Base-by-base conservation (phyloP, 202 grass and related monocot species). In the Saccharum hybrid region DNA sequence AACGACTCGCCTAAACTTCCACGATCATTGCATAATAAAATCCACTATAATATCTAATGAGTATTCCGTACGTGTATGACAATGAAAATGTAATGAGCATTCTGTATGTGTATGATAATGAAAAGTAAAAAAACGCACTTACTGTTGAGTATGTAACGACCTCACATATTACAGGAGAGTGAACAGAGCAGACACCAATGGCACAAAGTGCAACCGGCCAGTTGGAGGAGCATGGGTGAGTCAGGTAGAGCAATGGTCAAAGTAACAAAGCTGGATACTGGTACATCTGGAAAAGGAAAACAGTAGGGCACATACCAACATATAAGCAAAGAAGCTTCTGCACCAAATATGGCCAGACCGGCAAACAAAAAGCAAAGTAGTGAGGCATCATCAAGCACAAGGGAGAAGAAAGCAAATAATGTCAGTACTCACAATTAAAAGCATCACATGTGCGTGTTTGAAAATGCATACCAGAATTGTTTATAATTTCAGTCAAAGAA, bases 341-440 rank as follows among this genome's bases (percentile, higher is more conserved):
- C 22, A 76, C 43, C 42, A 81, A 43, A 65, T 39, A 66, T 57
- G 22, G 65, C 45, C 54, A 71, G 39, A 52, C 4, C 0, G 23
- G 28, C 15, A 73, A 52, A 10, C 37, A 57, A 28, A 89, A 76
- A 81, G 39, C 31, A 71, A 89, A 76, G 56, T n/a, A 38, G 19
- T 22, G 63, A 67, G 23, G 31, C 76, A 75, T 46, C 80, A 88
- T 75, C 68, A 80, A 75, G 51, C 63, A 75, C 49, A 69, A 70
- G 70, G 60, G 33, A 68, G 70, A 80, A 66, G 15, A 88, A 84
- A 88, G 71, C 63, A 64, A 45, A 75, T 34, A 63, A 41, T 39
- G 3, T 71, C 61, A 12, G 12, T 37, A 85, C 54, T 76, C 56
- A 23, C 42, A 75, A 63, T 26, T 54, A 64, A 81, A 85, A 82